Evolutionary conservation across 2,329 filamentous ascomycete genomes (phyloP).

Genomic region (Fusarium dlaminii): DNA sequence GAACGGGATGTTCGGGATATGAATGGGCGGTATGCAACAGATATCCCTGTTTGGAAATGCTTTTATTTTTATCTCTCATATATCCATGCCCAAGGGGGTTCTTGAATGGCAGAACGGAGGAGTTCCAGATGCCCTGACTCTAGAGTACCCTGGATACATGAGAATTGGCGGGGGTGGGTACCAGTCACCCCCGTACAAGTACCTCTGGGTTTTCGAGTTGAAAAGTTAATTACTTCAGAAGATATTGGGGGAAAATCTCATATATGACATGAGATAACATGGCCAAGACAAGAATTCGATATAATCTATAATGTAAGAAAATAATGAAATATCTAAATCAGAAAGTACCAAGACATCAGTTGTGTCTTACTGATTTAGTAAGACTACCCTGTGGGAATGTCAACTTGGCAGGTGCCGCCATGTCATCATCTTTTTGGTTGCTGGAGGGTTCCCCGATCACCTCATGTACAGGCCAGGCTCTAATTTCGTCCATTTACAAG

Average conservation of each 20-base stretch:
- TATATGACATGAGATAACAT: no score
- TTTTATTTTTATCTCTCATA: slow-evolving; percentile 6
- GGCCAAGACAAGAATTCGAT: neutral
- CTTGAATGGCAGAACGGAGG: neutral
- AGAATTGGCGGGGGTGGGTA: slow-evolving; percentile 31
- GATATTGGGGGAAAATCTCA: neutral
- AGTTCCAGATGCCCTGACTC: neutral
- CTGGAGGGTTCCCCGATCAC: slow-evolving; percentile 12
- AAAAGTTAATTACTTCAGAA: no score
- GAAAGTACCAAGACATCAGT: neutral
- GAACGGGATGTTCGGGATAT: neutral
- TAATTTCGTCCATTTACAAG: slow-evolving; percentile 4
- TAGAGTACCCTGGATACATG: slow-evolving; percentile 8
- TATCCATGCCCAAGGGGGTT: neutral
- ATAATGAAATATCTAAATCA: neutral
- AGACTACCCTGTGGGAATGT: slow-evolving; percentile 6
- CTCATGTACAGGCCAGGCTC: slow-evolving; percentile 9
- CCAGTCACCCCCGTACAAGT: neutral
- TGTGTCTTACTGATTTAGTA: neutral
- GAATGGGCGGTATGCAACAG: slow-evolving; percentile 22
- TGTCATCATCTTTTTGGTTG: slow-evolving; percentile 24
- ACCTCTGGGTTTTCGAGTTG: neutral
- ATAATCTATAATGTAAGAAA: neutral
- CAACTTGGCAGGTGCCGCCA: slow-evolving; percentile 1
- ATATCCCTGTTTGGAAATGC: neutral